Percentiles rank a stretch among this genome's conserved stretches.
Conservation (phyloP, 371 early-diverging fungal genomes). For the Apophysomyces sp. region DNA sequence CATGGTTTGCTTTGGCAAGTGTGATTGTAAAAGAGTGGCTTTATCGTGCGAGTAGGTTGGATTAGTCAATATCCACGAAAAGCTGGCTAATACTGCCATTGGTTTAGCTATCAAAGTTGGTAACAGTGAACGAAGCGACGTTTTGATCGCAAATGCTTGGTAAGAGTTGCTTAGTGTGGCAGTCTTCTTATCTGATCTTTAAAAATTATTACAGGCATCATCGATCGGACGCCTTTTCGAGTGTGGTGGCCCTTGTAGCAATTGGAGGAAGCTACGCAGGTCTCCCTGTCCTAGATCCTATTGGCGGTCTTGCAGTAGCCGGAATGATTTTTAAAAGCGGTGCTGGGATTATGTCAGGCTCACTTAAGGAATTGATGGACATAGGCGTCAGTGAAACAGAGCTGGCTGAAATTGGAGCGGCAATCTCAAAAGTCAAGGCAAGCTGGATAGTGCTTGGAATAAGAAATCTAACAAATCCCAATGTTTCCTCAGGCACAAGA, state of each 20-base stretch:
- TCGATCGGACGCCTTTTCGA: conserved; percentile 69
- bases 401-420: conserved; percentile 23
- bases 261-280: conserved; percentile 64
- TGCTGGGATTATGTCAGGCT: conserved; percentile 36
- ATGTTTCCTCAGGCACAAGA: conserved; percentile 20
- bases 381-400: conserved; percentile 29
- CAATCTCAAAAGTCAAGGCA: conserved; percentile 31
- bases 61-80: neutral
- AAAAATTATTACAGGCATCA: no score
- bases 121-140: conserved; percentile 55
- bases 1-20: conserved; percentile 70
- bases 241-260: conserved; percentile 61
- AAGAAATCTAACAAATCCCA: neutral
- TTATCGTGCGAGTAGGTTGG: conserved; percentile 55
- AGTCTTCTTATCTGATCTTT: no score
- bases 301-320: conserved; percentile 65
- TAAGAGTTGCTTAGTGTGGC: no score
- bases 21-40: conserved; percentile 66
- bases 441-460: neutral
- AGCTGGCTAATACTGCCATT: neutral
- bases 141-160: conserved; percentile 74
- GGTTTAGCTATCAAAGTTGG: conserved; percentile 62
- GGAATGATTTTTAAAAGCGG: conserved; percentile 63
- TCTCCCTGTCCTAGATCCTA: conserved; percentile 64
- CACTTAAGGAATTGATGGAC: conserved; percentile 50